Evolutionary conservation across 352 stramenopile genomes (phyloP), one percentile per base, ranked within the genome.

Genomic region (Elongisporangium prolatum): DNA sequence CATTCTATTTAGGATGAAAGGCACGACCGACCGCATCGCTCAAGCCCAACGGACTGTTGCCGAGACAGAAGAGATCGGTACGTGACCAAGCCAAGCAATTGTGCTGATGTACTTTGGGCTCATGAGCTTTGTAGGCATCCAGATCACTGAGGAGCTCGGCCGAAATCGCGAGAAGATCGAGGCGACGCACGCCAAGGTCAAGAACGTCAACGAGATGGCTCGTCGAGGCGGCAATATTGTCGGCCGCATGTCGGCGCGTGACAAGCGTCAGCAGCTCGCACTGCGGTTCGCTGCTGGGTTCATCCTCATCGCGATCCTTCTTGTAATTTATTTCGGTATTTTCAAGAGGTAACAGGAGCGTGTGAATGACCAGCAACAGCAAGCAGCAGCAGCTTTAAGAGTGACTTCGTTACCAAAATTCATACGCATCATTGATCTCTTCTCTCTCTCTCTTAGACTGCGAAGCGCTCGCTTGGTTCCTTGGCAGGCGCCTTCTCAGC

Each of bases 301-400:
- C 64, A 93, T 95, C 60, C 72, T 78, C 54, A 52, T 95, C 57
- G 86, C 86, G 34, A 95, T 95, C 63, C 52, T 95, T 11, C 67
- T 95, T 59, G 72, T 95, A 58, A 89, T 95, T 72, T 93, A 93
- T 77, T 93, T 91, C 74, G 84, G 84, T 51, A 90, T 95, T 63
- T 95, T 95, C 72, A 91, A 91, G 61, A 91, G 86, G 70, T 89
- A 78, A 75, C 66, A 68, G 40, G 28, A 64, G 22, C 21, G 18
- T 34, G 50, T 69, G 61, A 25, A 54, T 54, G 50, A 8, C n/a
- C n/a, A n/a, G n/a, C n/a, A n/a, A n/a, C n/a, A n/a, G 4, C 9
- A 28, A 16, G 8, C 25, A 25, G n/a, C 49, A 17, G 18, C 13
- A 20, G 20, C 44, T n/a, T n/a, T 17, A 20, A 6, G 9, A 18